Conservation (phyloP, 139 green algal species). For the Zygnema cylindricum region DNA sequence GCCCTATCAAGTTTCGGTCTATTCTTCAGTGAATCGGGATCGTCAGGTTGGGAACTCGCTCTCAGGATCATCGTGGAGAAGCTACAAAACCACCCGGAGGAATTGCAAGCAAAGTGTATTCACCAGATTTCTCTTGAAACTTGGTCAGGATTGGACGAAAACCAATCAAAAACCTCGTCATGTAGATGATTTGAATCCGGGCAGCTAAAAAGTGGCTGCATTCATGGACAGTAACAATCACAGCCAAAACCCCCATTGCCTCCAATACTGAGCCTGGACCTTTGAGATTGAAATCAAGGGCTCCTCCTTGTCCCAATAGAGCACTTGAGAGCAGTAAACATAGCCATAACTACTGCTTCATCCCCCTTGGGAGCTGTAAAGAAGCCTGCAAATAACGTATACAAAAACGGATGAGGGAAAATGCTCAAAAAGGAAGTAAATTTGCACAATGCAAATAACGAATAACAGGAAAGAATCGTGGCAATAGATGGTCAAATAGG, state of each 20-base stretch:
- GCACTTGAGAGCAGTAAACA: neutral
- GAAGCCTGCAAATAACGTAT: too few relatives aligned
- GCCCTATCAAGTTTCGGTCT: constrained; percentile 77
- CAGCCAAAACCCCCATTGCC: constrained; percentile 81
- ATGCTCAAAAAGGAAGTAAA: too few relatives aligned
- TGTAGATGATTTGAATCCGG: constrained; percentile 85
- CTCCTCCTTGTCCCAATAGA: neutral
- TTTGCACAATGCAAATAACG: too few relatives aligned
- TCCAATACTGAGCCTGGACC: constrained; percentile 72
- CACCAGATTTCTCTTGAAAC: constrained; percentile 78
- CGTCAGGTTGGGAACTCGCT: constrained; percentile 70
- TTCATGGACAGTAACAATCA: constrained; percentile 92
- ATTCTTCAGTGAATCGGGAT: constrained; percentile 96
- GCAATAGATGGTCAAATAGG: too few relatives aligned
- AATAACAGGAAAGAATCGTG: too few relatives aligned
- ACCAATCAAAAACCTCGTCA: constrained; percentile 93
- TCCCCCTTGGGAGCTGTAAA: too few relatives aligned
- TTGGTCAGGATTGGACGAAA: constrained; percentile 87
- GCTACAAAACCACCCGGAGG: constrained; percentile 95
- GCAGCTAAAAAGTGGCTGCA: constrained; percentile 90
- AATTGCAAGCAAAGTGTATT: constrained; percentile 91
- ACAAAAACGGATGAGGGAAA: too few relatives aligned
- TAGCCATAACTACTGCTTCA: too few relatives aligned
- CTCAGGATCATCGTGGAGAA: constrained; percentile 92
- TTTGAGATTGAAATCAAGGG: constrained; percentile 66